These are phyloP conservation scores for Nakataea oryzae DNA, from an alignment of 2,329 filamentous ascomycete genomes.

Conservation along the genomic window DNA sequence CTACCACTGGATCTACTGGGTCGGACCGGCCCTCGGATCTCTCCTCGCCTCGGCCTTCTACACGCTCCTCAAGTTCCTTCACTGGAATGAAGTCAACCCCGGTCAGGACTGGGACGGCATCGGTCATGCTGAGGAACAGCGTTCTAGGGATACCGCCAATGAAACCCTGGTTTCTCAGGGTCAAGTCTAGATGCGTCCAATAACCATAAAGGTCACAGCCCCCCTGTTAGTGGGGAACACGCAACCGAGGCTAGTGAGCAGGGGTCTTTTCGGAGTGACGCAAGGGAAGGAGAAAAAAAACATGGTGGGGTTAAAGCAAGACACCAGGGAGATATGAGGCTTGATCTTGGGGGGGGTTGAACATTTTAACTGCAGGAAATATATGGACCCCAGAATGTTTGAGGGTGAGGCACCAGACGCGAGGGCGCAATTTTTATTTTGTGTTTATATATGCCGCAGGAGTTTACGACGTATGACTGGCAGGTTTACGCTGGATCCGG, in stretches of 20 bases:
- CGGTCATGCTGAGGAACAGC: not conserved
- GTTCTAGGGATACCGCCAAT: not conserved
- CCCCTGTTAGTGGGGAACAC: not conserved
- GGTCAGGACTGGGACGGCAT: slow-evolving; percentile 28
- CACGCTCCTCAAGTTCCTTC: slow-evolving; percentile 36
- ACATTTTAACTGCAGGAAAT: not conserved
- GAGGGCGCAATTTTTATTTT: not conserved
- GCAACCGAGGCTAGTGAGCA: not conserved
- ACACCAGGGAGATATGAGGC: not conserved
- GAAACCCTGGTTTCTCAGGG: not conserved
- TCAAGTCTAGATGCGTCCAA: not conserved
- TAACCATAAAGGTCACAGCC: not conserved
- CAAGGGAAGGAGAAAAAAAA: not conserved
- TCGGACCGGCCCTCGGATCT: slow-evolving; percentile 39
- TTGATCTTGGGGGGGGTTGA: not conserved
- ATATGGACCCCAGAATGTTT: not conserved
- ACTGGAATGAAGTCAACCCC: slow-evolving; percentile 40
- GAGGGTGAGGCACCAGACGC: not conserved
- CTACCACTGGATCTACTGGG: slow-evolving; percentile 42
- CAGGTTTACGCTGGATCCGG: not conserved
- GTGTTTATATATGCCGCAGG: not conserved
- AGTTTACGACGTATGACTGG: not conserved
- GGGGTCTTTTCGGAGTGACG: not conserved
- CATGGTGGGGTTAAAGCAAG: not conserved
- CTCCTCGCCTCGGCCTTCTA: slow-evolving; percentile 39